Base-by-base conservation (phyloP, 2,329 filamentous ascomycete genomes). In the Ophiostoma tasmaniense region DNA sequence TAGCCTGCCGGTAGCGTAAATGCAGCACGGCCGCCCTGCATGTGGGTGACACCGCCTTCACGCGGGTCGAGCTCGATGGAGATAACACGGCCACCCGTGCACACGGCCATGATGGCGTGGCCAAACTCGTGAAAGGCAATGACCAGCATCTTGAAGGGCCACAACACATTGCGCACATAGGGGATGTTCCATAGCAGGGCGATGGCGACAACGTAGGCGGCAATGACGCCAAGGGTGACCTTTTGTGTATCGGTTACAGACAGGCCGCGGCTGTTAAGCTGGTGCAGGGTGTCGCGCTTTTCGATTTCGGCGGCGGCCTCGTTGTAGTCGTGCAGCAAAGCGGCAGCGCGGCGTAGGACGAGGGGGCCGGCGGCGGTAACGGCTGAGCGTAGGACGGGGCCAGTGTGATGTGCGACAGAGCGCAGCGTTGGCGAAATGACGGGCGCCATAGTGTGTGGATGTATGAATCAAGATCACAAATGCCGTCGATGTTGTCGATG, bases 71-170 rank as follows among this genome's bases (percentile, higher is more conserved):
- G 84, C 28, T 85, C 88, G 74, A 93, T 73, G 55, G 72, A 71
- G 11, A 73, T 17, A 73, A 93, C 90, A 68, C 81, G 83, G 4
- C 90, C 90, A 68, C 90, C 90, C 0, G 90, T 93, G 70, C 87
- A 85, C 72, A 89, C 84, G 52, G 89, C 89, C 1, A 87, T 87
- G 74, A 92, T 85, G 66, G 90, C 90, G 78, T 93, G 90, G 14
- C 89, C 87, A 75, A 93, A 88, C 73, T 93, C 90, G 79, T 93
- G 90, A 77, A 93, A 93, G 50, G 90, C 90, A 72, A 93, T 93
- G 67, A 91, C 89, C 25, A 93, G 84, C 90, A 93, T 92, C 88
- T 93, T 93, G 81, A 93, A 93, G 3, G 90, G 90, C 90, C 90
- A 93, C 45, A 93, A 79, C 1, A 89, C 82, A 83, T 87, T 89